A percentile compares a stretch with the other conserved stretches of the same genome.
These are phyloP conservation scores for Alternaria burnsii DNA, from an alignment of 2,329 filamentous ascomycete genomes.

Conservation along the genomic window DNA sequence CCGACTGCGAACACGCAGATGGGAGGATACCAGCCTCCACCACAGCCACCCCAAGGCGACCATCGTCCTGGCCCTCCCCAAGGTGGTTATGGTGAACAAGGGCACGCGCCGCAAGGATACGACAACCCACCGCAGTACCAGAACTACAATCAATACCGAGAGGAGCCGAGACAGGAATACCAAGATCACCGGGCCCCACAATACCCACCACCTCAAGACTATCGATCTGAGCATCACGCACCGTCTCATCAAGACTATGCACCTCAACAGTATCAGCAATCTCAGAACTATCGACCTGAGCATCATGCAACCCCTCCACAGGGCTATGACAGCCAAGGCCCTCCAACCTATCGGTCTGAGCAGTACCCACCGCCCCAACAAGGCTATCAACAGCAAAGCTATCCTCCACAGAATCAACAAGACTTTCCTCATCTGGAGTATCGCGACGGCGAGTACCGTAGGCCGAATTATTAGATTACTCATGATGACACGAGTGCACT, in stretches of 20 bases:
- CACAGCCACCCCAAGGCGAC: slow-evolving; percentile 17
- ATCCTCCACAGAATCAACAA: slow-evolving; percentile 11
- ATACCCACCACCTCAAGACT: slow-evolving; percentile 1
- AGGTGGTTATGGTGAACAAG: slow-evolving; percentile 12
- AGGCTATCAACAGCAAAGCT: slow-evolving; percentile 15
- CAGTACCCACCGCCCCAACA: slow-evolving; percentile 12
- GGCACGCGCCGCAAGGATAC: slow-evolving; percentile 9
- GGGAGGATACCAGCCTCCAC: slow-evolving; percentile 18
- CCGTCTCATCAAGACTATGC: slow-evolving; percentile 11
- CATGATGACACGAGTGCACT: not conserved
- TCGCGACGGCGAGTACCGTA: slow-evolving; percentile 14
- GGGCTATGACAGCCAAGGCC: slow-evolving; percentile 7
- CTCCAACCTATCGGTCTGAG: slow-evolving; percentile 1
- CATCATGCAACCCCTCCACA: slow-evolving; percentile 9
- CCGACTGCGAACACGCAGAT: slow-evolving; percentile 21
- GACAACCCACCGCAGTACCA: slow-evolving; percentile 17
- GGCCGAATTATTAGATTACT: slow-evolving; percentile 17
- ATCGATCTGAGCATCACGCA: slow-evolving; percentile 11
- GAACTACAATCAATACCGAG: slow-evolving; percentile 15
- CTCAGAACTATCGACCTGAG: slow-evolving; percentile 11
- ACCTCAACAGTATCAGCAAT: slow-evolving; percentile 3
- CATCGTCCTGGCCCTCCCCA: slow-evolving; percentile 4
- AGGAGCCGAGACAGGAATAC: slow-evolving; percentile 4
- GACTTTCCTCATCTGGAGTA: slow-evolving; percentile 15
- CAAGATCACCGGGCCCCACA: slow-evolving; percentile 13